A percentile compares a stretch with the other conserved stretches of the same genome.
phyloP scores from a whole-genome alignment of 805 yeast genomes.

The Candida mattraensis region DNA sequence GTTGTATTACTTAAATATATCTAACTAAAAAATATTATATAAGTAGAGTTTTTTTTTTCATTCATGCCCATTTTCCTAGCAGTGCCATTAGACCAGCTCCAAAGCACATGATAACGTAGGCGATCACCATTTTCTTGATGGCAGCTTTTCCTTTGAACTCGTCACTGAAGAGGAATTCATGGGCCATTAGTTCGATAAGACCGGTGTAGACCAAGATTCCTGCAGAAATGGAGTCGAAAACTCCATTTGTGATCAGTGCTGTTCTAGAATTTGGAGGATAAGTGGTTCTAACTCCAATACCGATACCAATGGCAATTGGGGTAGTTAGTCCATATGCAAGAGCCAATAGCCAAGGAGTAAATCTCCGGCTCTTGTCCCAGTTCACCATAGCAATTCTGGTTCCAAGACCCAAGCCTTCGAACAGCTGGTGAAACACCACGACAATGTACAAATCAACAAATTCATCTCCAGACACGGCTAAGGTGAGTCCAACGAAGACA shows the following conservation, averaged over 20 bases:
- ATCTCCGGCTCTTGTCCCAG: conserved; percentile 43
- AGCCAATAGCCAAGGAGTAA: conserved; percentile 61
- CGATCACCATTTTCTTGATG: conserved; percentile 49
- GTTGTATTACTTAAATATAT: conserved; percentile 7
- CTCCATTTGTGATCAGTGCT: conserved; percentile 66
- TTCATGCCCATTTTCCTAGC: conserved; percentile 72
- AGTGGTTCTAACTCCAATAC: conserved; percentile 67
- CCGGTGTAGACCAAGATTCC: conserved; percentile 81
- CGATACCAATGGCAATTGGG: conserved; percentile 76
- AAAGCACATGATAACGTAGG: conserved; percentile 51
- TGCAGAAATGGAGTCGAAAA: conserved; percentile 72
- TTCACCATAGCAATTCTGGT: conserved; percentile 63
- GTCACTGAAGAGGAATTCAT: conserved; percentile 63
- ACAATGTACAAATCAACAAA: conserved; percentile 70
- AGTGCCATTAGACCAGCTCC: conserved; percentile 82
- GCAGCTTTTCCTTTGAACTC: conserved; percentile 64
- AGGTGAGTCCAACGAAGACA: conserved; percentile 73
- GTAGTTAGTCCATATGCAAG: conserved; percentile 55
- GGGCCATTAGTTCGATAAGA: conserved; percentile 76
- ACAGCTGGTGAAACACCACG: conserved; percentile 72
- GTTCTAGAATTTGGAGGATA: conserved; percentile 59
- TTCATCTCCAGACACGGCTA: conserved; percentile 77
- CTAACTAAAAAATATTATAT: conserved; percentile 1
- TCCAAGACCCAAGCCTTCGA: conserved; percentile 86
- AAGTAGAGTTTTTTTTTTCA: neutral